Base-by-base conservation (phyloP, 1,284 basidiomycete species). In the Bondarzewia mesenterica region DNA sequence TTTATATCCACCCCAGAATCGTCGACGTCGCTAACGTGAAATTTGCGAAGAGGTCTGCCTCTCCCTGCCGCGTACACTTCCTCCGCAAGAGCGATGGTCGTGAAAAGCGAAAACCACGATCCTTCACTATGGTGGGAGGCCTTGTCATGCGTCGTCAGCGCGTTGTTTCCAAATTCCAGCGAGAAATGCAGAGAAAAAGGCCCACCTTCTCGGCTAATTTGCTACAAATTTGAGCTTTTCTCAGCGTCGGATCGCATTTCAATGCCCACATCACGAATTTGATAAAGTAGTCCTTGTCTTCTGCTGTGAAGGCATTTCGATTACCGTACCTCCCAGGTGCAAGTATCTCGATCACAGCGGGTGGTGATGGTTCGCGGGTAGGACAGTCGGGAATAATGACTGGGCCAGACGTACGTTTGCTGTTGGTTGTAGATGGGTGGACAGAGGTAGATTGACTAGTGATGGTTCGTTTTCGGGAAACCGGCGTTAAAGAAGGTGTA, bases 351-450 rank as follows among this genome's bases (percentile, higher is more conserved):
- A n/a, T n/a, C n/a, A n/a, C n/a, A 5, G 67, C 72, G 3, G 84
- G 84, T 26, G 83, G 83, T 2, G 71, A 77, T 2, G 84, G 84
- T n/a, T 78, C 78, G 37, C 80, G 75, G 18, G 80, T 79, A 7
- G 81, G 80, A 12, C 79, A 76, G 8, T 71, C 68, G 2, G 82
- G 29, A 32, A n/a, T 32, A n/a, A 32, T 32, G 4, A 1, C 5
- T 32, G 29, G n/a, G n/a, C 12, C n/a, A 6, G 29, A 32, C 10
- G 29, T n/a, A n/a, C n/a, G n/a, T n/a, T n/a, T n/a, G n/a, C n/a
- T n/a, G n/a, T n/a, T n/a, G n/a, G n/a, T n/a, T n/a, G n/a, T n/a
- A n/a, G n/a, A n/a, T n/a, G n/a, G n/a, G n/a, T n/a, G n/a, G n/a
- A n/a, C n/a, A n/a, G n/a, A n/a, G n/a, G n/a, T n/a, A n/a, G n/a